phyloP scores from a whole-genome alignment of 23 red algal species.

The Gracilaria gracilis region DNA sequence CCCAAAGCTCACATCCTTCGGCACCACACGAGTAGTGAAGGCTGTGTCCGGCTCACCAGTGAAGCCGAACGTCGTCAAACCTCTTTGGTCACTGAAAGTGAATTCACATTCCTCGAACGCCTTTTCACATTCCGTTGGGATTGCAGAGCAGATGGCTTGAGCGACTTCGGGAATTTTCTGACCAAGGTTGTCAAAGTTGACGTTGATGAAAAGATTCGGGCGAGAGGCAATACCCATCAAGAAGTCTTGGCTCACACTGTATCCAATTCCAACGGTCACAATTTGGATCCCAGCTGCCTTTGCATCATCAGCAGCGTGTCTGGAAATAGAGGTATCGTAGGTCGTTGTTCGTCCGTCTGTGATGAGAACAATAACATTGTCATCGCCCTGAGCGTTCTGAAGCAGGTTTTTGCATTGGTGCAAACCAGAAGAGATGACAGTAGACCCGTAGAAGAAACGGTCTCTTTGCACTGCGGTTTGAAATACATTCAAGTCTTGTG shows the following conservation, averaged over 20 bases:
- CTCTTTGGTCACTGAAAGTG: not conserved
- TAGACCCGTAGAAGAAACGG: not conserved
- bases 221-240: not conserved
- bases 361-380: not conserved
- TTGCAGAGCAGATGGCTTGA: constrained; percentile 4
- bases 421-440: not conserved
- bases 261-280: constrained; percentile 20
- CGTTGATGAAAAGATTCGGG: not conserved
- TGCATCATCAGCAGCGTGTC: not conserved
- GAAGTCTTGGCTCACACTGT: not conserved
- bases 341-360: not conserved
- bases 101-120: constrained; percentile 23
- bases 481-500: not conserved
- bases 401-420: not conserved
- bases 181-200: not conserved
- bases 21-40: constrained; percentile 22
- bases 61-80: not conserved
- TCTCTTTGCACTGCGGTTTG: not conserved
- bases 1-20: not conserved
- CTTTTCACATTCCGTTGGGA: too few relatives aligned
- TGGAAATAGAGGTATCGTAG: not conserved
- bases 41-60: not conserved
- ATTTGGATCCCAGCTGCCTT: not conserved
- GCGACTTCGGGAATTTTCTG: not conserved
- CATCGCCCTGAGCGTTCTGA: not conserved